Evolutionary conservation across 192 early-diverging fungal species (phyloP), one percentile per base, ranked within the genome.

Genomic region (Coemansia biformis): DNA sequence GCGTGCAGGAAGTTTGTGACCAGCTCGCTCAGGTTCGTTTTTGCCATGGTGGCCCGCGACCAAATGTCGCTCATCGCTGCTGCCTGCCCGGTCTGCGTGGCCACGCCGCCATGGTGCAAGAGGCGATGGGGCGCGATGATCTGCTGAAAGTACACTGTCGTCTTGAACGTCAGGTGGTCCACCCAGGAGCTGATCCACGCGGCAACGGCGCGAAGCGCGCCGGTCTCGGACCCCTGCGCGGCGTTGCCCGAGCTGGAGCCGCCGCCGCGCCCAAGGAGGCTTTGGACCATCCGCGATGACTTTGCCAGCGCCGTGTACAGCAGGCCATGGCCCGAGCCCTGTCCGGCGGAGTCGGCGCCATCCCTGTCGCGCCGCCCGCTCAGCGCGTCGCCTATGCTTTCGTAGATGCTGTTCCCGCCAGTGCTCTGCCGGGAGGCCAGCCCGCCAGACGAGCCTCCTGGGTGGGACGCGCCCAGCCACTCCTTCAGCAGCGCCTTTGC

Each of bases 71-170:
- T 29, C 44, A 66, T 42, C 4, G 57, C 59, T 4, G 49, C 56
- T 7, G 43, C 23, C 36, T 61, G 63, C 16, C 38, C 35, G 8
- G 59, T 47, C 0, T 49, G 30, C 6, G 33, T 21, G 14, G 63
- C 28, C 21, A 51, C 38, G 13, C 66, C 63, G 19, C 59, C 64
- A 16, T 55, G 48, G 30, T 66, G 53, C 21, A 75, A 56, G 10
- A 64, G 54, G 38, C 71, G 59, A 15, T 63, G 33, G 10, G 59
- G 55, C 19, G 44, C 51, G 24, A 75, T 59, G 30, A 63, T 42
- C 51, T 63, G 63, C 47, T 75, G 71, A 34, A 75, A 75, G 40
- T 67, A 67, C 2, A 45, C 48, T 3, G 71, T 67, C 3, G 71
- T 75, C 40, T 63, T 62, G 48, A 75, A 67, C 0, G 59, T 28